Conservation (phyloP, 2,329 filamentous ascomycete genomes). For the Colletotrichum lindemuthianum region DNA sequence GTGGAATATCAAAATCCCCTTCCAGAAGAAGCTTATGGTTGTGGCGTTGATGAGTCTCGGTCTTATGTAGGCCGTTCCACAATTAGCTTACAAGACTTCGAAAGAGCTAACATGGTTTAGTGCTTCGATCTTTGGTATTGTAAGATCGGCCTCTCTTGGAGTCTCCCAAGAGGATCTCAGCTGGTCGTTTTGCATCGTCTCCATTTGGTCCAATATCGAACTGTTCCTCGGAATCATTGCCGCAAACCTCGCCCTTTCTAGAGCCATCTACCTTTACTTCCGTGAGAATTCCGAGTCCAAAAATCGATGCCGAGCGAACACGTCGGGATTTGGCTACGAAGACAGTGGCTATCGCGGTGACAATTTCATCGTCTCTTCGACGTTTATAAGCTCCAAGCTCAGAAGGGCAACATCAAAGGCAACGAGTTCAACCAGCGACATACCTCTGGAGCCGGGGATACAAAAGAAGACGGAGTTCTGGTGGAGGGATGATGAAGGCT, state of each 20-base stretch:
- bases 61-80: constrained; percentile 31
- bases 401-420: background rate
- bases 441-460: constrained; percentile 35
- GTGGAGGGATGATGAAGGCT: constrained; percentile 25
- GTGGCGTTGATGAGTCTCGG: constrained; percentile 46
- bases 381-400: constrained; percentile 4
- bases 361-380: constrained; percentile 3
- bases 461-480: constrained; percentile 37
- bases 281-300: background rate
- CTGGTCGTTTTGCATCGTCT: constrained; percentile 45
- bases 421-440: background rate
- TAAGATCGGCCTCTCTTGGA: constrained; percentile 37
- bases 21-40: constrained; percentile 42
- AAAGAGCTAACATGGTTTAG: constrained; percentile 3
- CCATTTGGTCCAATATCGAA: constrained; percentile 51
- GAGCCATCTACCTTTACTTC: constrained; percentile 38
- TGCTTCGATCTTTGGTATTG: constrained; percentile 40
- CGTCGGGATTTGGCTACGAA: constrained; percentile 13
- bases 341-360: constrained; percentile 15
- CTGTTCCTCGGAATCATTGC: constrained; percentile 49
- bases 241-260: constrained; percentile 43
- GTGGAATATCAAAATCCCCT: constrained; percentile 44
- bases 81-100: background rate
- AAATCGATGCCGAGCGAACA: constrained; percentile 1
- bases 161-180: constrained; percentile 38